These are phyloP conservation scores for Tilletia caries DNA, from an alignment of 1,284 basidiomycete genomes.

Conservation along the genomic window DNA sequence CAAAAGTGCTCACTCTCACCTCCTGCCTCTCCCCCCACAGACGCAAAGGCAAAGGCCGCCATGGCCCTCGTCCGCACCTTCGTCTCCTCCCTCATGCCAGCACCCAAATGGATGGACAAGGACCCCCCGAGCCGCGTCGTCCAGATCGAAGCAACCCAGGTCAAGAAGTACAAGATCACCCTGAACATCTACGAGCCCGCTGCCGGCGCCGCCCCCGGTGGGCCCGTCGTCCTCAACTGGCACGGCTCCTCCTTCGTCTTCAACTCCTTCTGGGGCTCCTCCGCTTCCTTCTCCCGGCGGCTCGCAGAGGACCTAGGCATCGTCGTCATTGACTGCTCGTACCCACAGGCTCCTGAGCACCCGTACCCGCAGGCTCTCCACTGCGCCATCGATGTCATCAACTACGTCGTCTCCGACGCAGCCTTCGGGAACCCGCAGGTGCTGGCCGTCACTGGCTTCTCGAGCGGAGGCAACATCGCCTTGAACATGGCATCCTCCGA, in stretches of 20 bases:
- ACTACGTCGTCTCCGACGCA: constrained; percentile 10
- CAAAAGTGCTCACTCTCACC: not conserved
- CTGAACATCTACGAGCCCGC: constrained; percentile 13
- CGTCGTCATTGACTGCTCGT: constrained; percentile 10
- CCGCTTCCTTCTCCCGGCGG: not conserved
- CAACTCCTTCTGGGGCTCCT: constrained; percentile 13
- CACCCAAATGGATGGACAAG: constrained; percentile 9
- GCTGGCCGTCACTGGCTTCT: constrained; percentile 10
- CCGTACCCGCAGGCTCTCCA: constrained; percentile 12
- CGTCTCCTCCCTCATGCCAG: constrained; percentile 7
- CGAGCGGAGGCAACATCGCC: constrained; percentile 6
- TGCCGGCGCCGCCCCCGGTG: not conserved
- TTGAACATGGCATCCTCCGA: constrained; percentile 12
- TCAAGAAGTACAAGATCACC: constrained; percentile 13
- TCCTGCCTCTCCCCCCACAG: not conserved
- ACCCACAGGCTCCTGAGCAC: constrained; percentile 12
- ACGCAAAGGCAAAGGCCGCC: constrained; percentile 14
- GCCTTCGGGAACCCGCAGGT: constrained; percentile 4
- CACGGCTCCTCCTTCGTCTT: constrained; percentile 12
- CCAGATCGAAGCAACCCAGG: not conserved
- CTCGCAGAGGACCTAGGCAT: not conserved
- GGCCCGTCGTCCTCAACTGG: constrained; percentile 13
- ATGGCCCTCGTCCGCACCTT: constrained; percentile 10
- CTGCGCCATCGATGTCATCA: constrained; percentile 10
- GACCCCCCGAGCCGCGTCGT: not conserved